Evolutionary conservation across 179 eudicot genomes (phyloP).

Genomic region (Sideroxylon spinosum): DNA sequence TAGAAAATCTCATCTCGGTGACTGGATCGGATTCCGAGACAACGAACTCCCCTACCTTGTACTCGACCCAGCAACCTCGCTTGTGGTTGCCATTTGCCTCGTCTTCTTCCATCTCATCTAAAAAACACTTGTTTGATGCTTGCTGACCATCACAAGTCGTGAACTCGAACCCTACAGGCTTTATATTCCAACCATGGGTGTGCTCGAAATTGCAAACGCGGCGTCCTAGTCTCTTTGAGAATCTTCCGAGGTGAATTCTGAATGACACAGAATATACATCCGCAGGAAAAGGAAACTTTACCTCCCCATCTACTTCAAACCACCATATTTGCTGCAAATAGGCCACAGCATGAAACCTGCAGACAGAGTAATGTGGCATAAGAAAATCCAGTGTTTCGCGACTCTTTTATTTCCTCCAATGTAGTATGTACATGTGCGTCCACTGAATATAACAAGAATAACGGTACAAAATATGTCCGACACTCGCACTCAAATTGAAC

Average conservation of each 20-base stretch:
- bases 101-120: conserved; percentile 59
- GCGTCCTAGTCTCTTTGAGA: conserved; percentile 76
- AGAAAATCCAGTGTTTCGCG: no score
- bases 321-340: conserved; percentile 99
- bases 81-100: conserved; percentile 52
- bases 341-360: conserved; percentile 78
- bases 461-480: no score
- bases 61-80: conserved; percentile 93
- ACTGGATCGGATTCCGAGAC: conserved; percentile 48
- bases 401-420: no score
- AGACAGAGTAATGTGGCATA: not conserved
- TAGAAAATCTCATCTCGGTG: conserved; percentile 68
- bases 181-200: conserved; percentile 94
- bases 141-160: conserved; percentile 81
- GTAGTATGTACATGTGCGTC: no score
- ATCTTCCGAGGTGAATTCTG: conserved; percentile 80
- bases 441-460: no score
- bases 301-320: conserved; percentile 86
- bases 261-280: conserved; percentile 65
- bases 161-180: conserved; percentile 78
- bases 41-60: conserved; percentile 76
- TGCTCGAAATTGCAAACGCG: conserved; percentile 78
- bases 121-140: conserved; percentile 51
- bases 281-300: conserved; percentile 73
- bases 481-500: no score